Conservation (phyloP, 805 yeast species). For the Candida khao-thaluensis region DNA sequence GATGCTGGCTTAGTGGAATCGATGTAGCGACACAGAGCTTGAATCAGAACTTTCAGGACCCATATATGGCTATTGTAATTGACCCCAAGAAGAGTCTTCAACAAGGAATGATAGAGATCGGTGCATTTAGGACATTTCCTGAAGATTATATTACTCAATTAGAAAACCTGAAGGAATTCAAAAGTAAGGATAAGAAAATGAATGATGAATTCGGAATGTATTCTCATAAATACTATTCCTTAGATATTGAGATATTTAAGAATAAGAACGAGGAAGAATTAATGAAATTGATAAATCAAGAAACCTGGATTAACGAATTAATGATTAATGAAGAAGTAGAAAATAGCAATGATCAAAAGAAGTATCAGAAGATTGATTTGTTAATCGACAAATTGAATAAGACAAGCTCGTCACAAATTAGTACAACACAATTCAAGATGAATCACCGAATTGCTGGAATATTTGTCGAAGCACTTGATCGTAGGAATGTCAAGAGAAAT, state of each 20-base stretch:
- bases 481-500: neutral
- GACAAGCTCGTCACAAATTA: neutral
- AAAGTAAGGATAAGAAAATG: conserved; percentile 1
- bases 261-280: conserved; percentile 27
- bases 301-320: conserved; percentile 17
- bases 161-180: conserved; percentile 4
- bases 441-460: neutral
- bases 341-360: conserved; percentile 5
- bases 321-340: conserved; percentile 10
- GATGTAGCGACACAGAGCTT: conserved; percentile 87
- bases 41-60: conserved; percentile 88
- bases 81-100: conserved; percentile 72
- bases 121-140: conserved; percentile 79
- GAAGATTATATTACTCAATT: conserved; percentile 25
- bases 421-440: neutral
- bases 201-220: conserved; percentile 67
- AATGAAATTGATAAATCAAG: conserved; percentile 14
- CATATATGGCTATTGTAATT: conserved; percentile 83
- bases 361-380: conserved; percentile 1
- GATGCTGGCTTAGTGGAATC: conserved; percentile 92
- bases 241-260: conserved; percentile 60
- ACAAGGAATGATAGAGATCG: conserved; percentile 73
- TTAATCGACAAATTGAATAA: neutral
- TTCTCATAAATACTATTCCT: conserved; percentile 63
- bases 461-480: neutral